Evolutionary conservation across 2,329 filamentous ascomycete genomes (phyloP).

Genomic region (Neopestalotiopsis sp.): DNA sequence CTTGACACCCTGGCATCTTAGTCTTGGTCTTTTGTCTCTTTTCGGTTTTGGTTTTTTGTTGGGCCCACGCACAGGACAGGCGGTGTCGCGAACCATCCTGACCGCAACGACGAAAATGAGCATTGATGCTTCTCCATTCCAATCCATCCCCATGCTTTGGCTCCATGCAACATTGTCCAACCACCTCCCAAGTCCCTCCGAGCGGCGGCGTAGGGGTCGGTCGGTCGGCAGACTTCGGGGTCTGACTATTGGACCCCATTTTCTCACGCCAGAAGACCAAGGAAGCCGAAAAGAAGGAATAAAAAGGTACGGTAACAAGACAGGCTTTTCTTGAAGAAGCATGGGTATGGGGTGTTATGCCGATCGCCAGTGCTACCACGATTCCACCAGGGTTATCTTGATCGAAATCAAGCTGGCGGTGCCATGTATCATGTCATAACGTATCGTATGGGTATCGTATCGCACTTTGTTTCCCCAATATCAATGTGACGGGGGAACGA

Average conservation of each 20-base stretch:
- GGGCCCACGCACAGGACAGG: constrained; percentile 5
- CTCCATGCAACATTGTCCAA: not conserved
- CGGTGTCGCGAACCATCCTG: not conserved
- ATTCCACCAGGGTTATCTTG: constrained; percentile 2
- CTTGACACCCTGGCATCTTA: not conserved
- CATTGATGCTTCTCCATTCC: not conserved
- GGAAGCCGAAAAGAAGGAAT: not conserved
- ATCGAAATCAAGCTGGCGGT: not conserved
- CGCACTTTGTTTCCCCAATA: not conserved
- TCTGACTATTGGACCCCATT: not conserved
- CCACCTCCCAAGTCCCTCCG: not conserved
- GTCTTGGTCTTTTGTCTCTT: not conserved
- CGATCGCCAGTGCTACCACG: not conserved
- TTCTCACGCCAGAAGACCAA: not conserved
- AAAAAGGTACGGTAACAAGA: not conserved
- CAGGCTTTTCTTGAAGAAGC: not conserved
- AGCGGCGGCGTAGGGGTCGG: not conserved
- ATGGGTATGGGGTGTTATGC: not conserved
- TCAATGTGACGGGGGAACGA: not conserved
- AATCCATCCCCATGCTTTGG: not conserved
- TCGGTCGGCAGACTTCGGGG: not conserved
- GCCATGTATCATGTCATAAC: not conserved
- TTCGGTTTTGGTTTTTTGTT: constrained; percentile 4
- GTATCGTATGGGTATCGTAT: not conserved
- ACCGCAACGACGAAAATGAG: not conserved